Percentiles rank a stretch among this genome's conserved stretches.
Conservation (phyloP, 805 yeast species). For the Pichia occidentalis region DNA sequence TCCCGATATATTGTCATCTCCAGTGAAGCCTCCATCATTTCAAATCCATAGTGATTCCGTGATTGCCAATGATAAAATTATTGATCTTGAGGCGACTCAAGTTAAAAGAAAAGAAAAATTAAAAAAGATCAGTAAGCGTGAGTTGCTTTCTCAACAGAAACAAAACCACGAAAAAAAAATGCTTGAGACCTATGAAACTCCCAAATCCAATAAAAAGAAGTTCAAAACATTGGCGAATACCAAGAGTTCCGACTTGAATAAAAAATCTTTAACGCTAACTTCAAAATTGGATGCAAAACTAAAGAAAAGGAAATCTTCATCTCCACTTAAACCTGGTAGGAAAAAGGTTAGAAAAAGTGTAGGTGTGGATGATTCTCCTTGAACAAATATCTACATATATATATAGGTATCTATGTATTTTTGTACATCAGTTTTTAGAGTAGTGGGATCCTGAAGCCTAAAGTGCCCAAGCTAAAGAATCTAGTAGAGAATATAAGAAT, state of each 20-base stretch:
- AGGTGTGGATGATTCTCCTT: constrained; percentile 8
- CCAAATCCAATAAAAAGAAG: constrained; percentile 1
- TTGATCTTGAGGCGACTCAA: constrained; percentile 2
- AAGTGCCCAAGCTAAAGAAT: too few relatives aligned
- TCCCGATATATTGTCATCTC: constrained; percentile 11
- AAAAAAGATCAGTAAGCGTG: neutral
- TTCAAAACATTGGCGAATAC: constrained; percentile 8
- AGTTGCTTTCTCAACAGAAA: constrained; percentile 1
- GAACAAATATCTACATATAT: constrained; percentile 1
- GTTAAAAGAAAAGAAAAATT: constrained; percentile 2
- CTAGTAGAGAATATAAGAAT: too few relatives aligned
- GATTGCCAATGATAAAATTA: constrained; percentile 6
- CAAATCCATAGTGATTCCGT: constrained; percentile 4
- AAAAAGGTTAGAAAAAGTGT: constrained; percentile 13
- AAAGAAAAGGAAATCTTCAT: constrained; percentile 13
- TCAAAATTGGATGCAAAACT: constrained; percentile 1
- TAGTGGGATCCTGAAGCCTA: too few relatives aligned
- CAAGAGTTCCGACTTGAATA: constrained; percentile 12
- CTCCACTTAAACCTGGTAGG: constrained; percentile 15
- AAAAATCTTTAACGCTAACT: neutral
- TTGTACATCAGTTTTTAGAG: too few relatives aligned
- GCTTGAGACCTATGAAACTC: neutral
- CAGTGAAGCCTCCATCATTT: constrained; percentile 5
- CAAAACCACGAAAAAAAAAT: constrained; percentile 6
- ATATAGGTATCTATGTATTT: too few relatives aligned